phyloP scores from a whole-genome alignment of 2,329 filamentous ascomycete species.

The Penicillium sp. region DNA sequence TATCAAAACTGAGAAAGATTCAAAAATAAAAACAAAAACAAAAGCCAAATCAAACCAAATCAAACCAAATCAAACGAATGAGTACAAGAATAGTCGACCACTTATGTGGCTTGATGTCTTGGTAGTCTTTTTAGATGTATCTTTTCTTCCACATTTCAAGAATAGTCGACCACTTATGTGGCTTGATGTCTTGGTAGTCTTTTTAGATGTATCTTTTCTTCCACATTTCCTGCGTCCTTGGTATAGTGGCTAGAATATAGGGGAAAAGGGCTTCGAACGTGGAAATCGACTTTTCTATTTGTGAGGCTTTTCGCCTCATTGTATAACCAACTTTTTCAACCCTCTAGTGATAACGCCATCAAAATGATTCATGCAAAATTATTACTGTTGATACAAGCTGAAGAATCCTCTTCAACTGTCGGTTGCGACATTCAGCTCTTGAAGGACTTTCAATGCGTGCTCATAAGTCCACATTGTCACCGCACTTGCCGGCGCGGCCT shows the following conservation, averaged over 20 bases:
- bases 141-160: background rate
- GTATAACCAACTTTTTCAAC: background rate
- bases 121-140: background rate
- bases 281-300: background rate
- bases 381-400: background rate
- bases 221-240: no score
- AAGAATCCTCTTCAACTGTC: background rate
- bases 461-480: constrained; percentile 97
- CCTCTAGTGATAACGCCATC: background rate
- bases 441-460: constrained; percentile 62
- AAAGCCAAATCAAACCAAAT: background rate
- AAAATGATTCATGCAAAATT: constrained; percentile 1
- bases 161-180: background rate
- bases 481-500: constrained; percentile 89
- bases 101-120: background rate
- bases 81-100: background rate
- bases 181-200: background rate
- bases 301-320: background rate
- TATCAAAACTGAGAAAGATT: background rate
- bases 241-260: no score
- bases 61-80: background rate
- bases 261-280: no score
- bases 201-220: background rate
- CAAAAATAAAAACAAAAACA: background rate
- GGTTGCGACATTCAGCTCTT: constrained; percentile 34